Base-by-base conservation (phyloP, 202 grass and related monocot genomes). In the Eragrostis tef region DNA sequence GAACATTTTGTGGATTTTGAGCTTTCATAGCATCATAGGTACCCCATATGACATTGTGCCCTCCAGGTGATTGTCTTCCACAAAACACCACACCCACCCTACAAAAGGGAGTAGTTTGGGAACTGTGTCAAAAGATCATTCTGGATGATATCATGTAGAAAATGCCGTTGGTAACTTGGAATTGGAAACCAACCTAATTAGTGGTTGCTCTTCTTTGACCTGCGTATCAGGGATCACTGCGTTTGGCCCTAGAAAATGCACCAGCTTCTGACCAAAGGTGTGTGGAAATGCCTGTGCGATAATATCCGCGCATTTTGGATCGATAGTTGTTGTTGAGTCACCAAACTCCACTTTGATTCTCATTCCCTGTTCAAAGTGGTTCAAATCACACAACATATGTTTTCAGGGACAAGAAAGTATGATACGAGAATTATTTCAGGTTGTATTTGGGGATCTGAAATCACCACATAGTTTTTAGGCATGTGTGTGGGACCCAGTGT, bases 31-130 rank as follows among this genome's bases (percentile, higher is more conserved):
- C 93, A 75, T 88, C 83, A 58, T 92, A 77, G 69, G 78, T 74
- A 14, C 93, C 93, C 85, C 93, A 94, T 63, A 94, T 81, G 1
- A 92, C 87, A 81, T 94, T 94, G 65, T 94, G 93, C 41, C 93
- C 93, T 74, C 93, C 93, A 54, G 93, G 89, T 56, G 93, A 92
- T 59, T 94, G 93, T 43, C 93, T 90, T 73, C 93, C 93, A 79
- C 79, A 87, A 75, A 94, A 94, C 9, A 94, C 83, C 3, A 92
- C 79, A 14, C 93, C 93, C 24, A 94, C 82, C 85, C 92, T 94
- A 75, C 65, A 84, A 41, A n/a, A 81, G 52, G n/a, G 71, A 19
- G 2, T 15, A 25, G 3, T 20, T 80, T 68, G 15, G 11, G 0
- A 70, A 36, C 65, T 16, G 20, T 67, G 6, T 51, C 15, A 25